A percentile compares a stretch with the other conserved stretches of the same genome.
These are phyloP conservation scores for Annulohypoxylon stygium DNA, from an alignment of 495 filamentous ascomycete species.

Conservation along the genomic window DNA sequence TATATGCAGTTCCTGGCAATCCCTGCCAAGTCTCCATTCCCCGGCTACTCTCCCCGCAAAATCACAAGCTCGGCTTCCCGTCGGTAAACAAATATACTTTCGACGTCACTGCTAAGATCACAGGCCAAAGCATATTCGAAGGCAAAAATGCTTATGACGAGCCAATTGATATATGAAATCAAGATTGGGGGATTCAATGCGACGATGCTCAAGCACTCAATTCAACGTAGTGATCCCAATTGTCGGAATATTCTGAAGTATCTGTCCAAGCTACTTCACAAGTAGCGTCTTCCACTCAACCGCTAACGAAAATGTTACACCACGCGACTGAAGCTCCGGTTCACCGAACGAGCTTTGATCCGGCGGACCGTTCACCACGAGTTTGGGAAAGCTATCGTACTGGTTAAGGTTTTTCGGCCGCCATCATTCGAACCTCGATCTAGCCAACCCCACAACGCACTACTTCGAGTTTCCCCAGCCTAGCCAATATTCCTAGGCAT, in stretches of 20 bases:
- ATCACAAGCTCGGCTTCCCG: conserved; percentile 67
- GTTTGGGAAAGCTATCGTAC: conserved; percentile 8
- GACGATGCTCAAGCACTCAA: background rate
- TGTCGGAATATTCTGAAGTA: background rate
- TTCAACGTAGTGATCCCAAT: background rate
- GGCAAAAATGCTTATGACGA: conserved; percentile 2
- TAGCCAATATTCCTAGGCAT: conserved; percentile 3
- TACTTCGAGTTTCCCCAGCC: conserved; percentile 19
- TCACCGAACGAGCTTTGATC: conserved; percentile 43
- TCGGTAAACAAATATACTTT: conserved; percentile 53
- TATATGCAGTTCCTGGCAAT: conserved; percentile 32
- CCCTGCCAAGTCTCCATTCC: conserved; percentile 36
- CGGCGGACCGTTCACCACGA: conserved; percentile 40
- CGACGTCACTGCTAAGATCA: conserved; percentile 50
- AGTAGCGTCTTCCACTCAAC: conserved; percentile 27
- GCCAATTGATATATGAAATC: background rate
- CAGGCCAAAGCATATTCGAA: conserved; percentile 27
- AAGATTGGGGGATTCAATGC: background rate
- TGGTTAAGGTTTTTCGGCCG: conserved; percentile 33
- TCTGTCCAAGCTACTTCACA: background rate
- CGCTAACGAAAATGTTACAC: conserved; percentile 15
- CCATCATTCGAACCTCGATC: conserved; percentile 46
- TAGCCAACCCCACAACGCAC: conserved; percentile 39
- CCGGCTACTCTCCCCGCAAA: conserved; percentile 59
- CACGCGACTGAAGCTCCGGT: conserved; percentile 46